Conservation (phyloP, 1,139 yeast genomes). For the Suhomyces taliae region DNA sequence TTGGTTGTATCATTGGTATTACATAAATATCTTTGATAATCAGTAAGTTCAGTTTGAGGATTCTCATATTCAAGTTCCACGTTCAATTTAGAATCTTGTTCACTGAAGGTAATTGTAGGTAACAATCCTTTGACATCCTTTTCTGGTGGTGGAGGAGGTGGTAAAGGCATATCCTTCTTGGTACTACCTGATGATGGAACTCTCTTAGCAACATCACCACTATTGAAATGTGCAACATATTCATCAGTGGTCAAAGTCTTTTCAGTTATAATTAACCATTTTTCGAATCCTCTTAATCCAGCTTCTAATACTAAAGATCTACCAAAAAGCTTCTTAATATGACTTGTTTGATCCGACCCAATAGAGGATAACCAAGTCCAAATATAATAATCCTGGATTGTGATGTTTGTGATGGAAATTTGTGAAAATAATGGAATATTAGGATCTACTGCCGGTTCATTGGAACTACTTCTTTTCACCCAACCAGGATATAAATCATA, state of each 20-base stretch:
- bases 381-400: constrained; percentile 82
- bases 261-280: constrained; percentile 83
- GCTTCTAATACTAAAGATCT: constrained; percentile 76
- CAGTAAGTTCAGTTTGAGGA: constrained; percentile 11
- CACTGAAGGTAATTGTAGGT: constrained; percentile 15
- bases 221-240: constrained; percentile 30
- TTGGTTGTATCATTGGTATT: constrained; percentile 10
- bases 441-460: constrained; percentile 29
- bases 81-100: constrained; percentile 14
- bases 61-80: constrained; percentile 7
- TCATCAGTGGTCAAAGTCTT: constrained; percentile 50
- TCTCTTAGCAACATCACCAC: constrained; percentile 10
- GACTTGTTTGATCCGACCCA: constrained; percentile 70
- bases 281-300: constrained; percentile 71
- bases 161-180: constrained; percentile 19
- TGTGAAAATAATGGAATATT: constrained; percentile 45
- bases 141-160: constrained; percentile 38
- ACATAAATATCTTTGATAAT: constrained; percentile 15
- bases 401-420: constrained; percentile 60
- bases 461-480: constrained; percentile 30
- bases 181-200: constrained; percentile 21
- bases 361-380: constrained; percentile 89
- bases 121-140: constrained; percentile 14
- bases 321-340: constrained; percentile 71
- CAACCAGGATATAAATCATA: constrained; percentile 46